Base-by-base conservation (phyloP, 768 basidiomycete genomes). In the Dacryopinax primogenitus region DNA sequence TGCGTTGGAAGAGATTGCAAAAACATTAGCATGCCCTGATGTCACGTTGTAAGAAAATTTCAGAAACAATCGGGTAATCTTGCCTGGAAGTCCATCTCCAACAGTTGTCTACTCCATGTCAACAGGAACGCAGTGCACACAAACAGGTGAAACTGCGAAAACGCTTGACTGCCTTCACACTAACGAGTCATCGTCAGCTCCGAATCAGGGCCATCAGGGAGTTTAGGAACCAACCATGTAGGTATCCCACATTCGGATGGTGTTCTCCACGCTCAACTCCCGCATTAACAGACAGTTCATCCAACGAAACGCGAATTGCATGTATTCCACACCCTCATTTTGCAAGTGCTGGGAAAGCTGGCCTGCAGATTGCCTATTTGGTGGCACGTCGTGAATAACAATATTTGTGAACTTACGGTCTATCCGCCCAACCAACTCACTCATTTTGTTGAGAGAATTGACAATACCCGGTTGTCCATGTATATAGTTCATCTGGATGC, bases 231-330 rank as follows among this genome's bases (percentile, higher is more conserved):
- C 65, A 67, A 98, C 96, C 72, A 99, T 77, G 75, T 99, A 99
- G 13, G 96, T 98, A 74, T 99, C 96, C 96, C 96, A 99, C 95
- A 98, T 98, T 64, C 96, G 83, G 62, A 97, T 90, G 18, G 95
- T 98, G 74, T 97, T 95, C 71, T 87, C 84, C 62, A 99, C 92
- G 70, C 88, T 95, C 69, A 99, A 90, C 78, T 98, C 96, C 65
- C 96, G 83, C 95, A 99, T 97, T 66, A 98, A 80, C 62, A 99
- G 77, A 73, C 96, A 97, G 72, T 99, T 98, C 93, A 99, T 97
- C 96, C 96, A 99, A 63, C 96, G 83, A 77, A 99, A 99, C 37
- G 96, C 95, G 71, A 99, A 99, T 73, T 99, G 96, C 87, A 99
- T 96, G 73, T 96, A 99, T 78, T 98, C 94, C 69, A 99, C 93